These are phyloP conservation scores for Fraxinus quadrangulata DNA, from an alignment of 257 asterid species.

Conservation along the genomic window DNA sequence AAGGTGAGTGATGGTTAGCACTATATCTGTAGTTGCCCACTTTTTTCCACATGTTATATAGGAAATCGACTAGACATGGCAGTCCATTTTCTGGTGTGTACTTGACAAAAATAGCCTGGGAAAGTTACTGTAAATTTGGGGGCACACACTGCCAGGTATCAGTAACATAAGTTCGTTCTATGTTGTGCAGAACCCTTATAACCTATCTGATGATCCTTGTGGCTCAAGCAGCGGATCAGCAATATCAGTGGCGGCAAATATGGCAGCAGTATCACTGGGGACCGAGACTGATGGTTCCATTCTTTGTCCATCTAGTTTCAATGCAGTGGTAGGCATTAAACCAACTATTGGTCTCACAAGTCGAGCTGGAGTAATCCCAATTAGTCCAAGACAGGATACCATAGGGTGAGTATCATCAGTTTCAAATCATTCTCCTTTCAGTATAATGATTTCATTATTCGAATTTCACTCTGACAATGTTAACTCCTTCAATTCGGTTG, in stretches of 20 bases:
- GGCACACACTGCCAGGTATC: too few species aligned
- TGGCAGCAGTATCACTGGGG: constrained; percentile 51
- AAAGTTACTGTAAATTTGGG: neutral
- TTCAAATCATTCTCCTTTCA: too few species aligned
- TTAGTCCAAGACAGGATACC: constrained; percentile 49
- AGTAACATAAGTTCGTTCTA: too few species aligned
- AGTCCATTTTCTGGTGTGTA: neutral
- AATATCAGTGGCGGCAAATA: constrained; percentile 46
- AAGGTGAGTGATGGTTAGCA: constrained; percentile 28
- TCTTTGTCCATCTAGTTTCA: constrained; percentile 42
- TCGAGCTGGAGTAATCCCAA: constrained; percentile 52
- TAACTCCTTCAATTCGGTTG: neutral
- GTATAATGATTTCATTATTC: too few species aligned
- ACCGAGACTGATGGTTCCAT: constrained; percentile 55
- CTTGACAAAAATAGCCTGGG: neutral
- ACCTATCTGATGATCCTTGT: constrained; percentile 38
- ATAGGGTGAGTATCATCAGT: constrained; percentile 29
- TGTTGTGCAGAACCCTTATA: constrained; percentile 49
- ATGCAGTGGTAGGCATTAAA: constrained; percentile 52
- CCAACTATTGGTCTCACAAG: constrained; percentile 55
- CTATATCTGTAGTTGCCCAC: too few species aligned
- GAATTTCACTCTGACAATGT: too few species aligned
- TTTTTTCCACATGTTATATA: too few species aligned
- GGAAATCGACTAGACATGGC: too few species aligned
- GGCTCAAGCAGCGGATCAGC: constrained; percentile 59